Conservation (phyloP, 495 filamentous ascomycete genomes). For the Tuber calosporum region DNA sequence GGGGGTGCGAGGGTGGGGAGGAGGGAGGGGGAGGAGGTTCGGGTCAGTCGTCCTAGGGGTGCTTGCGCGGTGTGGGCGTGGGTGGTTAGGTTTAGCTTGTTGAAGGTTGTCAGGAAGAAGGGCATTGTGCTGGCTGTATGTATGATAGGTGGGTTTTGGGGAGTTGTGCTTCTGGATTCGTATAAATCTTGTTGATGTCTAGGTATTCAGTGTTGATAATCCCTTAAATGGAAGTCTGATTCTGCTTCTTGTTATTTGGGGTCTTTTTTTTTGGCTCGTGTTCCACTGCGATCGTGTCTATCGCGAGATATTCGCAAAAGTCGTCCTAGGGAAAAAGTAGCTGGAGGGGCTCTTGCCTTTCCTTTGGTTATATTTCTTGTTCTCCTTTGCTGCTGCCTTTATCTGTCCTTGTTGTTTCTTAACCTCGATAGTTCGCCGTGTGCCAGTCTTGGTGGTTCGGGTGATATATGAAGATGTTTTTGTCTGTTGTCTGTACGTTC, state of each 20-base stretch:
- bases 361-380: not conserved
- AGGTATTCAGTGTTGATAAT: no score
- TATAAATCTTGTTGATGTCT: no score
- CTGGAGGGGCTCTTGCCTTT: not conserved
- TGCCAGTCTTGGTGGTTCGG: not conserved
- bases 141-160: not conserved
- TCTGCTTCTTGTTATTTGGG: no score
- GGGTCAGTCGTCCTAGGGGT: not conserved
- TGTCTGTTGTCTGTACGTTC: not conserved
- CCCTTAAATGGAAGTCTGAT: no score
- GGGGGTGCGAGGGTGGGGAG: not conserved
- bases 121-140: no score
- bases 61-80: not conserved
- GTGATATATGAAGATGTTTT: not conserved
- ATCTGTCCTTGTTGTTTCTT: not conserved
- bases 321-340: not conserved
- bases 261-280: not conserved
- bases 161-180: no score
- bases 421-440: not conserved
- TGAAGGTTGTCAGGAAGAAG: not conserved
- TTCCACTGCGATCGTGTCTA: not conserved
- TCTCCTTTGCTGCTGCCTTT: not conserved
- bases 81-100: not conserved
- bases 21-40: not conserved
- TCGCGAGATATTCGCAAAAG: not conserved